Evolutionary conservation across 257 asterid genomes (phyloP).

Genomic region (Solanum pinnatisectum): DNA sequence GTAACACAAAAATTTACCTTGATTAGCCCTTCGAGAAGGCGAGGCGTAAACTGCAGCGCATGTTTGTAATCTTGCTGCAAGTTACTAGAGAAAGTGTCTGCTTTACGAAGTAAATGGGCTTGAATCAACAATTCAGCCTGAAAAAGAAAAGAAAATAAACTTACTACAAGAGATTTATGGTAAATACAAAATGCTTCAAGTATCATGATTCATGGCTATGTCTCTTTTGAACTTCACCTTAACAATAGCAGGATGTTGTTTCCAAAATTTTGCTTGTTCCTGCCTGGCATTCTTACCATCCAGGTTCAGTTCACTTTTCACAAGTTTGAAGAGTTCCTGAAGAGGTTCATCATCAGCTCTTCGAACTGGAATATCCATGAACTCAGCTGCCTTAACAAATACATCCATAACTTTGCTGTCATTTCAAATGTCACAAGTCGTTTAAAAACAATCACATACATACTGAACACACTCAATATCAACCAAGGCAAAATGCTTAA

Average conservation of each 20-base stretch:
- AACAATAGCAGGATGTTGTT: constrained; percentile 72
- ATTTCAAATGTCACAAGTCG: constrained; percentile 7
- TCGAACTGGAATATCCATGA: constrained; percentile 71
- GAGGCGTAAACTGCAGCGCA: constrained; percentile 63
- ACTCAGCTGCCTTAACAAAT: constrained; percentile 79
- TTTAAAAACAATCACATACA: neutral
- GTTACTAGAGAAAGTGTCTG: constrained; percentile 48
- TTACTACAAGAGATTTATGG: neutral
- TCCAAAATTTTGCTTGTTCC: constrained; percentile 92
- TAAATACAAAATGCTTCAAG: neutral
- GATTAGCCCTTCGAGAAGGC: constrained; percentile 77
- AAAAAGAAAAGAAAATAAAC: constrained; percentile 5
- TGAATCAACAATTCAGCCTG: constrained; percentile 83
- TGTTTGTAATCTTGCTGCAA: constrained; percentile 56
- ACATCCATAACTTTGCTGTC: constrained; percentile 87
- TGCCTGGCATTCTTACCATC: constrained; percentile 68
- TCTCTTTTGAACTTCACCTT: constrained; percentile 39
- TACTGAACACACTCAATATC: neutral
- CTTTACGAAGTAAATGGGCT: constrained; percentile 67
- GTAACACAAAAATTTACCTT: constrained; percentile 34
- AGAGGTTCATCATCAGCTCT: constrained; percentile 81
- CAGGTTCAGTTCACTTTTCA: constrained; percentile 64
- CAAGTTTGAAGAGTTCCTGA: constrained; percentile 62
- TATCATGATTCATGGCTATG: neutral
- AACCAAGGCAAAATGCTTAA: neutral